phyloP scores from a whole-genome alignment of 257 asterid genomes.

The Linderniella brevidens region DNA sequence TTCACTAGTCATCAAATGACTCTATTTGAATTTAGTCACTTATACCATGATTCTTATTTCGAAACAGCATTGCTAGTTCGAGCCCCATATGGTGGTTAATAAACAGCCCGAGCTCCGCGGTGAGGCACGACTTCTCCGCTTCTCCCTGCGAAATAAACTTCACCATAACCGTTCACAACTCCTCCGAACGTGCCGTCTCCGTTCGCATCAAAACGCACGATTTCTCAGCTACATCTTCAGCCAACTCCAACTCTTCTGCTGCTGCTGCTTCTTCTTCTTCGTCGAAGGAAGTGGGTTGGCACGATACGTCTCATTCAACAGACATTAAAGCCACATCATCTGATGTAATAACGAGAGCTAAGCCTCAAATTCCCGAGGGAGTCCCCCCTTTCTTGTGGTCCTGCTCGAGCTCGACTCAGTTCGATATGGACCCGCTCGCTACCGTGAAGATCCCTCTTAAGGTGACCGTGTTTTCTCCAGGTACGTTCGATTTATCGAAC shows the following conservation, averaged over 20 bases:
- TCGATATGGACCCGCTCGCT: slow-evolving; percentile 44
- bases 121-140: slow-evolving; percentile 43
- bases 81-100: slow-evolving; percentile 82
- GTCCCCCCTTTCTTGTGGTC: slow-evolving; percentile 76
- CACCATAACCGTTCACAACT: slow-evolving; percentile 48
- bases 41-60: slow-evolving; percentile 5
- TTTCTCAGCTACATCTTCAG: slow-evolving; percentile 15
- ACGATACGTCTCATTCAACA: slow-evolving; percentile 27
- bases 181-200: slow-evolving; percentile 37
- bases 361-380: slow-evolving; percentile 22
- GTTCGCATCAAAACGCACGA: slow-evolving; percentile 41
- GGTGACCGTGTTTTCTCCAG: slow-evolving; percentile 59
- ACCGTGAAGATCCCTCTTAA: slow-evolving; percentile 47
- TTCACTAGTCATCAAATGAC: not conserved
- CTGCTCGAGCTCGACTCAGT: slow-evolving; percentile 49
- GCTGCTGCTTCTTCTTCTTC: slow-evolving; percentile 31
- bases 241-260: slow-evolving; percentile 17
- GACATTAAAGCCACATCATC: slow-evolving; percentile 48
- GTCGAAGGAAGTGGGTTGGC: slow-evolving; percentile 78
- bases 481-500: slow-evolving; percentile 78
- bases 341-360: slow-evolving; percentile 19
- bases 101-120: slow-evolving; percentile 40
- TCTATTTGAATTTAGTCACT: not conserved
- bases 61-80: slow-evolving; percentile 33
- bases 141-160: slow-evolving; percentile 55